Evolutionary conservation across 2,329 filamentous ascomycete genomes (phyloP).

Genomic region (Colletotrichum viniferum): DNA sequence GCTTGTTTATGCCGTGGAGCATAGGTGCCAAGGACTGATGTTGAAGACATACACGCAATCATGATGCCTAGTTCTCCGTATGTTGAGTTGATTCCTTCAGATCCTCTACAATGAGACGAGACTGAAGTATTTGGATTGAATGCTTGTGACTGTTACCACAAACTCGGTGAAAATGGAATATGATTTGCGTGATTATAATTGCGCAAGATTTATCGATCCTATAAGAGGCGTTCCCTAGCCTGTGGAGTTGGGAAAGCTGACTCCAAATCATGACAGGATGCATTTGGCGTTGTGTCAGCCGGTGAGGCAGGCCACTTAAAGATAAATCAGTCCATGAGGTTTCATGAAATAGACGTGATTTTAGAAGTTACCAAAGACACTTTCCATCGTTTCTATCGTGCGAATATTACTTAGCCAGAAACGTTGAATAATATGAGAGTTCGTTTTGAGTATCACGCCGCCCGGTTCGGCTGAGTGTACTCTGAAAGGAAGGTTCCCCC

Average conservation of each 20-base stretch:
- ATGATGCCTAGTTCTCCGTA: not conserved
- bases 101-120: not conserved
- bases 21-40: not conserved
- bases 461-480: no score
- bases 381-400: not conserved
- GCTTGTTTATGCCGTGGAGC: rapidly evolving
- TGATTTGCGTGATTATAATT: no score
- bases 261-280: no score
- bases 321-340: not conserved
- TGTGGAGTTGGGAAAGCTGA: no score
- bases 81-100: not conserved
- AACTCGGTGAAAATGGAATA: no score
- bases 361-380: not conserved
- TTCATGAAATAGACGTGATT: not conserved
- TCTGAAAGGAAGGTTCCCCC: not conserved
- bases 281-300: no score
- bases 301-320: not conserved
- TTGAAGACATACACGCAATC: not conserved
- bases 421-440: not conserved
- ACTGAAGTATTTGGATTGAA: not conserved
- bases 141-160: no score
- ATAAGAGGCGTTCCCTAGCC: no score
- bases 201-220: no score
- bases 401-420: not conserved
- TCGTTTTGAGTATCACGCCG: not conserved